Evolutionary conservation across 1,139 yeast genomes (phyloP).

Genomic region (Yamadazyma blattariae): DNA sequence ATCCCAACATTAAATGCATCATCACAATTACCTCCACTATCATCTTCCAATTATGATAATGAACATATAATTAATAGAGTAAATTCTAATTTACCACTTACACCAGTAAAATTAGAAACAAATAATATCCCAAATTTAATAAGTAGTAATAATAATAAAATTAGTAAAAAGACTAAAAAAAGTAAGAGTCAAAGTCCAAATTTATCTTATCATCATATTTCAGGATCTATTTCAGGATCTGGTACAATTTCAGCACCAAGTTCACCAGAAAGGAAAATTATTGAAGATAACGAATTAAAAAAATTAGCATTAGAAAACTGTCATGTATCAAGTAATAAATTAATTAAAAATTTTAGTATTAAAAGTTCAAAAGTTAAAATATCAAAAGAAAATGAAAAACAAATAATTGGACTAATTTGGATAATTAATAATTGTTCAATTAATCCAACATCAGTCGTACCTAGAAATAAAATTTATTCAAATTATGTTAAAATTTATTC

Average conservation of each 20-base stretch:
- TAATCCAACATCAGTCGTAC: constrained; percentile 70
- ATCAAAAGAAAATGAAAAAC: constrained; percentile 65
- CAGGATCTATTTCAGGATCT: background rate
- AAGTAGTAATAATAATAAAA: background rate
- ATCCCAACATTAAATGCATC: background rate
- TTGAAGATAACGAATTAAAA: constrained; percentile 35
- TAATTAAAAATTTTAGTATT: constrained; percentile 29
- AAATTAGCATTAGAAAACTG: constrained; percentile 45
- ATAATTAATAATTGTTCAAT: constrained; percentile 66
- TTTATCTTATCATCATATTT: background rate
- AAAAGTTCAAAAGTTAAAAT: constrained; percentile 19
- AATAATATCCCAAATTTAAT: background rate
- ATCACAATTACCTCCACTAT: too few species aligned
- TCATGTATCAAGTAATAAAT: constrained; percentile 44
- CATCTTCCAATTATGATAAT: too few species aligned
- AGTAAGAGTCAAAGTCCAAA: background rate
- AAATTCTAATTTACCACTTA: too few species aligned
- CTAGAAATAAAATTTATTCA: constrained; percentile 79
- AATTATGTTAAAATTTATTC: constrained; percentile 76
- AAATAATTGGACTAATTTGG: constrained; percentile 82
- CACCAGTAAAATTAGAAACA: background rate
- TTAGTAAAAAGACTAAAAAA: background rate
- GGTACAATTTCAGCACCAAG: constrained; percentile 4
- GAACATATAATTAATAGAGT: too few species aligned
- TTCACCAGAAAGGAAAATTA: constrained; percentile 13